Base-by-base conservation (phyloP, 2,329 filamentous ascomycete species). In the Daldinia sp. region DNA sequence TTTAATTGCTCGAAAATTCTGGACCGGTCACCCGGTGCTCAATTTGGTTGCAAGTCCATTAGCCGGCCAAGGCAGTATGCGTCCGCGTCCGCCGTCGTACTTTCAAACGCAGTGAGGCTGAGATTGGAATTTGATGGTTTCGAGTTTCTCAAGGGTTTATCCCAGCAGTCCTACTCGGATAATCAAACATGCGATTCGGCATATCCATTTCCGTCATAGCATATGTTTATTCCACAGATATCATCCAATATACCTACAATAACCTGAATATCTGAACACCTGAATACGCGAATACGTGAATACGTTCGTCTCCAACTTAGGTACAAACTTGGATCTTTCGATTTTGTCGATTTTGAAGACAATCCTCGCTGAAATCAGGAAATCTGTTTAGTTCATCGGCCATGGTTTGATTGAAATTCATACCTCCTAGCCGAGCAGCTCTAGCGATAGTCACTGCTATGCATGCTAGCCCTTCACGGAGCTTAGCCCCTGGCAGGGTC, bases 91-190 rank as follows among this genome's bases (percentile, higher is more conserved):
- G 15, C 51, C 46, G 35, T 41, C 12, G 55, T 33, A 63, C 13
- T 53, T 56, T 63, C 48, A 63, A 63, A 63, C 58, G 42, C 23
- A 33, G 59, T 62, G 56, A 68, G 68, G 68, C 68, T 70, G 68
- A 70, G 44, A 60, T 62, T 59, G 46, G 46, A 44, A 20, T 15
- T 48, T 20, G 39, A 46, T 60, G 46, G 51, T 69, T 61, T 69
- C 67, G 60, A 67, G 35, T 64, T 6, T 60, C 41, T 58, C 67
- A 51, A 63, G 59, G 50, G 56, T 51, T 63, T 42, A 60, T 23
- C 63, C 63, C n/a, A 53, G 63, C 41, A 50, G 18, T n/a, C 37
- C 7, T 56, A n/a, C 13, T 56, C 53, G 53, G 53, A 56, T 39
- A 56, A 56, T 42, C 53, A 56, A 56, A 56, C 35, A 42, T 56